Base-by-base conservation (phyloP, 2,329 filamentous ascomycete species). In the Fusarium nodosum region DNA sequence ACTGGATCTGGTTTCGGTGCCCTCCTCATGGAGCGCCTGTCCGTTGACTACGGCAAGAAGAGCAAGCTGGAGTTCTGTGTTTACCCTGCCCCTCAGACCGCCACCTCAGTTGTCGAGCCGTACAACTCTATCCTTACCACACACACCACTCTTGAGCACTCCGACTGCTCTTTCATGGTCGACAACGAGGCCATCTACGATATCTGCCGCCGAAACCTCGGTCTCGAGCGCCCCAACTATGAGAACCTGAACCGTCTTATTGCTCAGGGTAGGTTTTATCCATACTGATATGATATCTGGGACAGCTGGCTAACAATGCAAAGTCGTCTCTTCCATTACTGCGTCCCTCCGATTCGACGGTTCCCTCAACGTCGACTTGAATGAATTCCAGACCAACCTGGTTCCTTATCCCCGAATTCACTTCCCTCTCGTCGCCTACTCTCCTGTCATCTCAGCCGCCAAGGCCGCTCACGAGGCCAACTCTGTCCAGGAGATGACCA, bases 141-240 rank as follows among this genome's bases (percentile, higher is more conserved):
- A 71, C 96, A 99, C 90, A 98, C 94, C 80, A 98, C 96, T 72
- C 91, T 99, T 60, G 96, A 99, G 89, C 94, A 99, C 88, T 97
- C 94, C 69, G 96, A 99, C 89, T 98, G 96, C 88, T 97, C 93
- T 77, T 99, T 99, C 89, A 97, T 98, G 93, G 96, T 99, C 75
- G 96, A 99, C 87, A 99, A 99, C 85, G 96, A 99, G 88, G 96
- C 96, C 78, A 97, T 99, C 82, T 98, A 98, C 85, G 96, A 98
- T 82, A 98, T 99, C 82, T 99, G 96, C 91, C 92, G 94, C 79
- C 92, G 94, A 81, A 98, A 97, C 88, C 89, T 99, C 72, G 94
- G 93, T 74, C 94, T 99, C 74, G 94, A 97, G 89, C 93, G 96
- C 75, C 96, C 96, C 78, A 95, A 95, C 88, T 97, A 94, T 83